These are phyloP conservation scores for Sicyos baderoa DNA, from an alignment of 306 rosid species.

Conservation along the genomic window DNA sequence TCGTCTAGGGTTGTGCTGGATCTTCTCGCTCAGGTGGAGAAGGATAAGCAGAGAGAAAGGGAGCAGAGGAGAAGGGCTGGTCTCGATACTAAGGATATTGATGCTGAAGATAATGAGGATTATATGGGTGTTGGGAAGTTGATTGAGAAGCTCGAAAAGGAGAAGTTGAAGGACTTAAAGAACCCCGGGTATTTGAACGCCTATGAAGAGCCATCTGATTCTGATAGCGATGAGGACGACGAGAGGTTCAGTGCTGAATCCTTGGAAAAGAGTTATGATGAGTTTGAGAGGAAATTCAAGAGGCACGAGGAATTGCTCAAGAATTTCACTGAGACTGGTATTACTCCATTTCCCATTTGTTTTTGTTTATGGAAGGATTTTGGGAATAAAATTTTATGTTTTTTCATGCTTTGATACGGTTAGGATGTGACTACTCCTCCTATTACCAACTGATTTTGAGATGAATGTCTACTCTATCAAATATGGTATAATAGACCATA, in stretches of 20 bases:
- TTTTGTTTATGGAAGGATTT: background rate
- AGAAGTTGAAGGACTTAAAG: constrained; percentile 36
- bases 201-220: constrained; percentile 71
- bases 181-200: constrained; percentile 25
- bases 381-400: background rate
- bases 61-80: constrained; percentile 46
- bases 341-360: background rate
- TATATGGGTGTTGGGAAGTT: constrained; percentile 56
- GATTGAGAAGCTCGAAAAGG: constrained; percentile 56
- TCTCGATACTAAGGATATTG: constrained; percentile 54
- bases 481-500: no score
- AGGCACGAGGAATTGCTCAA: constrained; percentile 58
- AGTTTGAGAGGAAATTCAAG: constrained; percentile 54
- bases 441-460: no score
- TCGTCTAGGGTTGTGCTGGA: constrained; percentile 33
- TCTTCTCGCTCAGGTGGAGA: constrained; percentile 52
- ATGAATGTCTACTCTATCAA: no score
- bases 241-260: constrained; percentile 39
- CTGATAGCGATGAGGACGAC: constrained; percentile 70
- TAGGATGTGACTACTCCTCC: no score
- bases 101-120: constrained; percentile 38
- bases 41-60: constrained; percentile 49
- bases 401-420: background rate
- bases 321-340: constrained; percentile 45
- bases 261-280: constrained; percentile 26